A percentile compares a stretch with the other conserved stretches of the same genome.
Conservation (phyloP, 2,329 filamentous ascomycete genomes). For the Ceratocystis ficicola region DNA sequence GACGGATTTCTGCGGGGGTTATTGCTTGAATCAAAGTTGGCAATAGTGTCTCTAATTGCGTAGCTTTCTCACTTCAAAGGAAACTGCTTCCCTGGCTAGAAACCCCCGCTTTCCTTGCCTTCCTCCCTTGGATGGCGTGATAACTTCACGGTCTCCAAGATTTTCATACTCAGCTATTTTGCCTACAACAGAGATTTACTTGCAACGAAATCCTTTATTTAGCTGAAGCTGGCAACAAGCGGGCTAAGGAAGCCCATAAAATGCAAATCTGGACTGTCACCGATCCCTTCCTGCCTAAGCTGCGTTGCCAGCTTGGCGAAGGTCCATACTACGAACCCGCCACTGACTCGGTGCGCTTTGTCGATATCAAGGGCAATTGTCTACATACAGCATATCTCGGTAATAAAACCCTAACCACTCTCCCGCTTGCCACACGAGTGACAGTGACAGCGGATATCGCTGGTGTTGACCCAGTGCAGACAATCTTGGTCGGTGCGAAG, state of each 20-base stretch:
- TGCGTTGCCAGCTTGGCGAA: slow-evolving; percentile 57
- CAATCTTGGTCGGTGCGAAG: slow-evolving; percentile 69
- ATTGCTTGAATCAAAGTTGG: neutral
- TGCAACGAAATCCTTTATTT: neutral
- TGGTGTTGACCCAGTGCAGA: slow-evolving; percentile 46
- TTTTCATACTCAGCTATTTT: neutral
- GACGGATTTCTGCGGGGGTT: neutral
- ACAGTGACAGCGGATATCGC: slow-evolving; percentile 70
- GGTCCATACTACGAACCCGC: slow-evolving; percentile 60
- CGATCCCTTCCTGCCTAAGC: slow-evolving; percentile 45
- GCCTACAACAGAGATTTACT: neutral
- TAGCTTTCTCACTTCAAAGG: neutral
- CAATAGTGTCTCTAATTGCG: neutral
- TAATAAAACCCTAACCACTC: slow-evolving; percentile 46
- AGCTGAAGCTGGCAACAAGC: too few relatives aligned
- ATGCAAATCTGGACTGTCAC: slow-evolving; percentile 41
- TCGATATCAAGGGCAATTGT: slow-evolving; percentile 69
- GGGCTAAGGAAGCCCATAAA: neutral
- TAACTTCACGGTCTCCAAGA: neutral
- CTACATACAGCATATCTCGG: slow-evolving; percentile 58
- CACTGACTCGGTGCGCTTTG: slow-evolving; percentile 57
- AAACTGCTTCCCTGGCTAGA: neutral
- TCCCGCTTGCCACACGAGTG: slow-evolving; percentile 42
- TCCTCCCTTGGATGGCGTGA: neutral
- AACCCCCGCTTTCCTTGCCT: neutral